Evolutionary conservation across 2,329 filamentous ascomycete species (phyloP).

Genomic region (Fusarium mexicanum): DNA sequence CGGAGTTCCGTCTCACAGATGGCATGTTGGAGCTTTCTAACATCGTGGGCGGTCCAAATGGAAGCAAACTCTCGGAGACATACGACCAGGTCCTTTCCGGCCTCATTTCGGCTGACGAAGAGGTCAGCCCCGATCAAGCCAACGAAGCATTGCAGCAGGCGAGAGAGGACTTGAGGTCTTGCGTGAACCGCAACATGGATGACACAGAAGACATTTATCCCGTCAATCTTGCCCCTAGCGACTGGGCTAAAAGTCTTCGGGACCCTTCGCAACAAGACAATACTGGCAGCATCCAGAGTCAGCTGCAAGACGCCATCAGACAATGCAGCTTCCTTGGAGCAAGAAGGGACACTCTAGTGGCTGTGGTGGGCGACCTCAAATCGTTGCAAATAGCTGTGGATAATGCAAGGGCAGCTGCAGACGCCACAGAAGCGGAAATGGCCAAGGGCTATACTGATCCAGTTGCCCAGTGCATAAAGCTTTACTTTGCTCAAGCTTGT

Average conservation of each 20-base stretch:
- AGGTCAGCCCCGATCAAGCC: neutral
- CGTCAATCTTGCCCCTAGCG: neutral
- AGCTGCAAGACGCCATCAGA: neutral
- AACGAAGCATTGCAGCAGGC: neutral
- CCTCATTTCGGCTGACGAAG: neutral
- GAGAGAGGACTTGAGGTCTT: neutral
- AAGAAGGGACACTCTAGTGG: neutral
- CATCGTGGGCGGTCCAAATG: neutral
- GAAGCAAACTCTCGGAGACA: neutral
- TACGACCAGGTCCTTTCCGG: neutral
- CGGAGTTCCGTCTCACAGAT: neutral
- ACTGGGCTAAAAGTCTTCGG: neutral
- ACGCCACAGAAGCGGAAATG: neutral
- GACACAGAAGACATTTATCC: neutral
- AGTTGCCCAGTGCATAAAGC: neutral
- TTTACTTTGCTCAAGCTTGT: neutral
- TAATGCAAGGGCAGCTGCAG: neutral
- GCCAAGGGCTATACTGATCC: neutral
- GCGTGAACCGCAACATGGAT: neutral
- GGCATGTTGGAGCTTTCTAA: accelerated
- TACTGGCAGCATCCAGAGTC: neutral
- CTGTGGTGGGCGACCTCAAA: neutral
- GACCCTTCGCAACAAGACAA: neutral
- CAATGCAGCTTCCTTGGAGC: neutral
- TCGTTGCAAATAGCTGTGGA: neutral